Conservation (phyloP, 208 protist genomes). For the Strigomonas galati region DNA sequence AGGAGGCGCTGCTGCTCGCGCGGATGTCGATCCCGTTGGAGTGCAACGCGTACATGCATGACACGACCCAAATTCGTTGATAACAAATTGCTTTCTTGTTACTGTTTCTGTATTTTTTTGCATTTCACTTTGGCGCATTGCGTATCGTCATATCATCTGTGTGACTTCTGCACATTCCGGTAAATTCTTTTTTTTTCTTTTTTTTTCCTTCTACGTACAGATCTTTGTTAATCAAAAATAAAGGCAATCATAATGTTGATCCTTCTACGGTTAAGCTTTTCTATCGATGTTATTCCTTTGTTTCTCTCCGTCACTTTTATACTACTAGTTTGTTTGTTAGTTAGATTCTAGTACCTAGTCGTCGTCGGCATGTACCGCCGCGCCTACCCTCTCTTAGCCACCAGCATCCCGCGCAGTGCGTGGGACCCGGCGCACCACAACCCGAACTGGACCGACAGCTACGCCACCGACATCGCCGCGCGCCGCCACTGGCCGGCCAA, state of each 20-base stretch:
- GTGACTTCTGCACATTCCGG: constrained; percentile 2
- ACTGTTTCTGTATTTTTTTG: not conserved
- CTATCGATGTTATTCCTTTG: too few relatives aligned
- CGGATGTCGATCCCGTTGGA: constrained; percentile 42
- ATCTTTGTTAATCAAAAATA: not conserved
- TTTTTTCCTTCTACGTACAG: not conserved
- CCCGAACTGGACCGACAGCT: constrained; percentile 84
- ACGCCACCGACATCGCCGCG: constrained; percentile 57
- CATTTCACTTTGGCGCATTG: not conserved
- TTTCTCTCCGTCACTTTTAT: constrained; percentile 57
- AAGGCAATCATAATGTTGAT: not conserved
- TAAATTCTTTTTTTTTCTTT: constrained; percentile 19
- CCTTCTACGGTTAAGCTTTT: too few relatives aligned
- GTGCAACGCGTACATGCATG: constrained; percentile 38
- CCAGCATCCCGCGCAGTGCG: constrained; percentile 69
- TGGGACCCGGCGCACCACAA: constrained; percentile 87
- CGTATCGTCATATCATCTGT: not conserved
- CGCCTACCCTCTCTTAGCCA: constrained; percentile 25
- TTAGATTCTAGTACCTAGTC: constrained; percentile 10
- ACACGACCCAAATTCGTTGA: not conserved
- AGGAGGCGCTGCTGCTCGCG: constrained; percentile 42
- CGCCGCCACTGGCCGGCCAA: constrained; percentile 85
- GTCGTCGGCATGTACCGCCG: constrained; percentile 33
- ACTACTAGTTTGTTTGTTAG: constrained; percentile 1
- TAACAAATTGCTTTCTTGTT: not conserved